Base-by-base conservation (phyloP, 331 rosid species). In the Phaseolus coccineus region DNA sequence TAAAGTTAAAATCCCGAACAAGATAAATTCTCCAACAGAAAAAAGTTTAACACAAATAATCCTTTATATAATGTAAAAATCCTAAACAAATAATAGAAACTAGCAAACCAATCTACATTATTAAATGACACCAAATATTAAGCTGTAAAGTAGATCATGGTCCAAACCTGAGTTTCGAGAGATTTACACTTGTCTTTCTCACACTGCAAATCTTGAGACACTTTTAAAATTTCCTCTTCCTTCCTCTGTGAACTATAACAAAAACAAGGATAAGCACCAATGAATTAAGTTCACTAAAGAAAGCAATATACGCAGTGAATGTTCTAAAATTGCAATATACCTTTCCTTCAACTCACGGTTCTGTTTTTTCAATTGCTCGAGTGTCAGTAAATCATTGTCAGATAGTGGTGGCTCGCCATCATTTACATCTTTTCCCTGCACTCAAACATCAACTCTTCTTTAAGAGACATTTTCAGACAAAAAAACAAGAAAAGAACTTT, bases 291-390 rank as follows among this genome's bases (percentile, higher is more conserved):
- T 68, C 28, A 76, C 58, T 24, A 33, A 66, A 66, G 28, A 62
- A 84, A 75, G 52, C 13, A 48, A 16, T 4, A 73, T 8, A 31
- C 24, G 44, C 69, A 46, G 70, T 55, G 27, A 72, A 40, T 51
- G 8, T 68, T 42, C 47, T 11, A 66, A 53, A 62, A 83, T 57
- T 69, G 53, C 48, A 70, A 77, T 42, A 63, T 86, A 95, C 99
- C 91, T 93, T 77, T 89, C 85, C 86, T 88, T 93, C 86, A 95
- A 71, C 80, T 81, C 87, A 33, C n/a, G 55, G 81, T 95, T 95
- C 84, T 91, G 97, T 53, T 87, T 85, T 77, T 83, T 93, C 88
- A 96, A 81, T 83, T 61, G 75, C 84, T 83, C 85, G 22, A 86
- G 27, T 73, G 67, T 63, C 42, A 14, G 82, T 56, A 62, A 25